Base-by-base conservation (phyloP, 768 basidiomycete species). In the Cubamyces sp. region DNA sequence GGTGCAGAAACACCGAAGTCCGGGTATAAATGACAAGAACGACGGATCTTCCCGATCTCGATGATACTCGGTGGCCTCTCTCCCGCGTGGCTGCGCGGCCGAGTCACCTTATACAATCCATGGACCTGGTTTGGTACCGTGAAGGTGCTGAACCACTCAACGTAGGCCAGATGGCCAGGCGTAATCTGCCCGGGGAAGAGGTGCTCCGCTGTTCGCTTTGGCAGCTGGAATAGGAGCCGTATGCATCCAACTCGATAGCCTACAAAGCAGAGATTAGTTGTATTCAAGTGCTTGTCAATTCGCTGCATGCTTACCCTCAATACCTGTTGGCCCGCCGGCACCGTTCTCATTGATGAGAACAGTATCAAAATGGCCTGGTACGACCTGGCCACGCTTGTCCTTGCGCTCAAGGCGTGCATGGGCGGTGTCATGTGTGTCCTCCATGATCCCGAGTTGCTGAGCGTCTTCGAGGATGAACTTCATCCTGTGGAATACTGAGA, bases 281-380 rank as follows among this genome's bases (percentile, higher is more conserved):
- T 30, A 3, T 30, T 8, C 28, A 30, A 3, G 28, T 3, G 57
- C 9, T n/a, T 28, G 9, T 14, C 25, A 28, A 61, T 14, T 11
- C 11, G n/a, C n/a, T n/a, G 14, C n/a, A 41, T 43, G 41, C 11
- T 21, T 49, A 23, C 23, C 34, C 11, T 6, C 6, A 6, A 34
- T 9, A 6, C 34, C 34, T 6, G 34, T 34, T 34, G 34, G 9
- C 4, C 34, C 9, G 34, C 5, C 9, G 11, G 4, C 9, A 1
- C 16, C n/a, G 19, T 19, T 18, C 16, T 57, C 56, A 5, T 57
- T 70, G 40, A 74, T 60, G 4, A 77, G 60, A 0, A 64, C 74
- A 3, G 73, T 78, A 60, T 81, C 78, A 67, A 79, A 80, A 3
- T 73, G 61, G 1, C 61, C 72, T 3, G 70, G 70, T 26, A 72